Percentiles rank a stretch among this genome's conserved stretches.
These are phyloP conservation scores for Penicillium steckii DNA, from an alignment of 495 filamentous ascomycete genomes.

Conservation along the genomic window DNA sequence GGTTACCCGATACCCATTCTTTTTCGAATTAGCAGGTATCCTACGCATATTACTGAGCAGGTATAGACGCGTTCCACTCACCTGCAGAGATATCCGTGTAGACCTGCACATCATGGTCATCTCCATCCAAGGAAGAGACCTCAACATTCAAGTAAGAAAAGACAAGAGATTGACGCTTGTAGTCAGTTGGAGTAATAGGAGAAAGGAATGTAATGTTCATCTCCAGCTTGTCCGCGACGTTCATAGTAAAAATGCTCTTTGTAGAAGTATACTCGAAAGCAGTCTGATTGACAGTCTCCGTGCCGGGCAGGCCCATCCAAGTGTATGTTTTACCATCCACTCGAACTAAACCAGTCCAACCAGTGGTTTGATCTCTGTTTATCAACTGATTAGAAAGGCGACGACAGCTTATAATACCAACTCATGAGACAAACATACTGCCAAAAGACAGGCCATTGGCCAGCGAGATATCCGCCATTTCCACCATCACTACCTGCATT, in stretches of 20 bases:
- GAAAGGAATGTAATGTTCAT: slow-evolving; percentile 60
- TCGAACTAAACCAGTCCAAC: slow-evolving; percentile 57
- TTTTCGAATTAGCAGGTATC: slow-evolving; percentile 11
- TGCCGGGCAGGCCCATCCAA: slow-evolving; percentile 53
- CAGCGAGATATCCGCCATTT: slow-evolving; percentile 58
- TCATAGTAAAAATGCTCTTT: slow-evolving; percentile 55
- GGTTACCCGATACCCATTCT: slow-evolving; percentile 62
- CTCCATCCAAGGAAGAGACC: slow-evolving; percentile 51
- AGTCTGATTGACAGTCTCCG: slow-evolving; percentile 47
- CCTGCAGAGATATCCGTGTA: slow-evolving; percentile 63
- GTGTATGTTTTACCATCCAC: slow-evolving; percentile 54
- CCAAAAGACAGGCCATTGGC: slow-evolving; percentile 58
- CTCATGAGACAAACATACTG: slow-evolving; percentile 42
- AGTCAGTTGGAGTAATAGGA: slow-evolving; percentile 54
- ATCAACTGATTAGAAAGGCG: not conserved
- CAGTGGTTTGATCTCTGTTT: slow-evolving; percentile 46
- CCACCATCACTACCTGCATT: slow-evolving; percentile 51
- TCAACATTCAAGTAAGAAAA: slow-evolving; percentile 58
- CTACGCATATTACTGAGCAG: not conserved
- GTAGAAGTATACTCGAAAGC: slow-evolving; percentile 58
- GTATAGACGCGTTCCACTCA: slow-evolving; percentile 24
- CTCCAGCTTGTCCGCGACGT: slow-evolving; percentile 43
- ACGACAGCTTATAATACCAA: too few species aligned
- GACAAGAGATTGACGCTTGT: slow-evolving; percentile 52
- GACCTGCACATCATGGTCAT: slow-evolving; percentile 53